Conservation (phyloP, 116 monocot species). For the Cymodocea nodosa region DNA sequence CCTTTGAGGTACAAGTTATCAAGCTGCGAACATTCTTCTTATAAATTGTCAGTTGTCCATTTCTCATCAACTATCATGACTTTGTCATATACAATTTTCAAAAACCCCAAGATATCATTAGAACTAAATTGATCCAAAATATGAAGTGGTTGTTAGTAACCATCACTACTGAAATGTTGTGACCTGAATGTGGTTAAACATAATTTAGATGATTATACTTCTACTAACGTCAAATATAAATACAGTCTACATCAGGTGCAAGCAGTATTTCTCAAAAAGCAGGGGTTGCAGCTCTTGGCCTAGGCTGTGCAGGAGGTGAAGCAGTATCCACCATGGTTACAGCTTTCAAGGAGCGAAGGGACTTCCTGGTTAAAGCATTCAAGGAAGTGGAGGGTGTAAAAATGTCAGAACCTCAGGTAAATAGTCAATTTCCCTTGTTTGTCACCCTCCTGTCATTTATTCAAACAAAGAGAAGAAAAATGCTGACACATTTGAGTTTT, state of each 20-base stretch:
- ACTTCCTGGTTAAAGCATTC: slow-evolving; percentile 71
- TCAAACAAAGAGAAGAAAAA: neutral
- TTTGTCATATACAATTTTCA: no score
- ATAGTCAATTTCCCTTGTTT: neutral
- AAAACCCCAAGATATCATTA: no score
- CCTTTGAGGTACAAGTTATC: no score
- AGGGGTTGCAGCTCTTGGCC: slow-evolving; percentile 66
- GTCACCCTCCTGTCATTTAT: neutral
- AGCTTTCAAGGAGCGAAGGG: slow-evolving; percentile 73
- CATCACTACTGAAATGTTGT: no score
- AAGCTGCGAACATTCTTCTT: no score
- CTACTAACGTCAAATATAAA: neutral
- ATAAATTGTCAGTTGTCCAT: no score
- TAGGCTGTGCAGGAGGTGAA: slow-evolving; percentile 90
- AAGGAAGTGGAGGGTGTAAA: slow-evolving; percentile 68
- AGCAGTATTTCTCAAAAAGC: slow-evolving; percentile 98
- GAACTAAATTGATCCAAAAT: no score
- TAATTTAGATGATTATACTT: no score
- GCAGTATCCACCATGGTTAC: slow-evolving; percentile 73
- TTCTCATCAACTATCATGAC: no score
- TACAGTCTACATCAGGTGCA: slow-evolving; percentile 82
- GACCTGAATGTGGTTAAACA: no score
- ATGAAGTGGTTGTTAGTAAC: no score
- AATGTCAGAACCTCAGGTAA: slow-evolving; percentile 88
- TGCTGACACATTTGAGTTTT: neutral